Conservation (phyloP, 1,139 yeast species). For the Yamadazyma aaseri region DNA sequence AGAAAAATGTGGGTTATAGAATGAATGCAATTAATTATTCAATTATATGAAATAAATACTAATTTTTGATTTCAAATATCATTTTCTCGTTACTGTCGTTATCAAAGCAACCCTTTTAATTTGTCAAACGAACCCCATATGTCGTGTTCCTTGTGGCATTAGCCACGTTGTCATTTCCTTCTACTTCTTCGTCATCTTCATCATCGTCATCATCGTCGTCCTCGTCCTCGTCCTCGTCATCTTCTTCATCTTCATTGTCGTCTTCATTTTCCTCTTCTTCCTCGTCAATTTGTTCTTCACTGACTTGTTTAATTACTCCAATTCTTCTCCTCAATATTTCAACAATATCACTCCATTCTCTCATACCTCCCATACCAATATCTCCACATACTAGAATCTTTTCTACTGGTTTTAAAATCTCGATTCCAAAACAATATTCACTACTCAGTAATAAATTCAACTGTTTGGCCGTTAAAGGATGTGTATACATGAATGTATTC, state of each 20-base stretch:
- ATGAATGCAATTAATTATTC: conserved; percentile 1
- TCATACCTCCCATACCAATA: conserved; percentile 97
- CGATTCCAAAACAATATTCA: conserved; percentile 54
- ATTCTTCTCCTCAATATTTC: conserved; percentile 66
- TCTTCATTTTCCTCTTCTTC: conserved; percentile 33
- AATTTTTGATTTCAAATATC: conserved; percentile 32
- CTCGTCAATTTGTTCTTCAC: conserved; percentile 30
- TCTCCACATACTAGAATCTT: conserved; percentile 94
- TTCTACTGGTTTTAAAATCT: conserved; percentile 87
- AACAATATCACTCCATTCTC: conserved; percentile 93
- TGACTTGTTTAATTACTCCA: conserved; percentile 30
- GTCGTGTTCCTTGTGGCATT: conserved; percentile 19
- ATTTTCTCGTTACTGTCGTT: conserved; percentile 27
- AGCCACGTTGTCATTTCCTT: conserved; percentile 24
- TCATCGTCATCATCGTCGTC: conserved; percentile 32
- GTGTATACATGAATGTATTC: conserved; percentile 96
- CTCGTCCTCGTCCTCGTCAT: conserved; percentile 35
- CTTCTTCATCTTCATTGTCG: conserved; percentile 39
- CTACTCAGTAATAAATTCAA: conserved; percentile 49
- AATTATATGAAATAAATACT: conserved; percentile 1
- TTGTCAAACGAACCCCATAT: conserved; percentile 24
- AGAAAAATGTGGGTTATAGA: no score
- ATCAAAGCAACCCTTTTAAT: conserved; percentile 3
- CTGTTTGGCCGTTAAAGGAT: conserved; percentile 88
- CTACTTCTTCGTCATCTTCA: conserved; percentile 24